Percentiles rank a stretch among this genome's conserved stretches.
These are phyloP conservation scores for Carpinus viminea DNA, from an alignment of 306 rosid species.

Conservation along the genomic window DNA sequence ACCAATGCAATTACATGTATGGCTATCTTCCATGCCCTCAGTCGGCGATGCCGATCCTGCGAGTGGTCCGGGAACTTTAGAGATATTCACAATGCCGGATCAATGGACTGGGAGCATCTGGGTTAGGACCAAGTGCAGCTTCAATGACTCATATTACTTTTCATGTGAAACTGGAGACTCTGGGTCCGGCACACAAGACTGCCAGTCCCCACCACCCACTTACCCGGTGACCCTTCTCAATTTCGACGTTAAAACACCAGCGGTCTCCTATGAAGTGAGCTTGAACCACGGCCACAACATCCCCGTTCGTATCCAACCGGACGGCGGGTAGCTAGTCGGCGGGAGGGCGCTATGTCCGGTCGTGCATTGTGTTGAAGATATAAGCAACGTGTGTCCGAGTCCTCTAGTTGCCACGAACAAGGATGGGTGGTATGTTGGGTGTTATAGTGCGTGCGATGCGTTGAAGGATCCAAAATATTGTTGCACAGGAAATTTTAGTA, in stretches of 20 bases:
- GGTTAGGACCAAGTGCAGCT: conserved; percentile 23
- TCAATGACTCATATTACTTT: conserved; percentile 17
- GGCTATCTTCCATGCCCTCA: conserved; percentile 17
- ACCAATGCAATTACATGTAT: neutral
- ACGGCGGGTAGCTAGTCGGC: conserved; percentile 31
- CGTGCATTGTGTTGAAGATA: conserved; percentile 23
- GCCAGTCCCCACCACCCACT: conserved; percentile 27
- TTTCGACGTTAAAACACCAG: conserved; percentile 11
- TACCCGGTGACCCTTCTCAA: conserved; percentile 32
- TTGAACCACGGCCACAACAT: conserved; percentile 43
- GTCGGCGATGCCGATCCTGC: conserved; percentile 28
- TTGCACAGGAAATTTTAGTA: conserved; percentile 3
- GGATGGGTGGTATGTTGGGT: conserved; percentile 23
- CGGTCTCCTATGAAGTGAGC: conserved; percentile 41
- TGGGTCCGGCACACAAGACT: neutral
- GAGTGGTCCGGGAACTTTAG: neutral
- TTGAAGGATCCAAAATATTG: conserved; percentile 35
- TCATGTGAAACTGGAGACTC: conserved; percentile 32
- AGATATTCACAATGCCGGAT: conserved; percentile 34
- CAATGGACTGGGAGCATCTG: conserved; percentile 23
- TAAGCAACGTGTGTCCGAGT: conserved; percentile 26
- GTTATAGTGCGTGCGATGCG: conserved; percentile 39
- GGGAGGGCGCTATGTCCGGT: conserved; percentile 31
- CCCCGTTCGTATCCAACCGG: conserved; percentile 24
- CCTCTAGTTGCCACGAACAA: conserved; percentile 4